Evolutionary conservation across 2,329 filamentous ascomycete genomes (phyloP), one percentile per base, ranked within the genome.

Genomic region (Penicillium brasilianum): DNA sequence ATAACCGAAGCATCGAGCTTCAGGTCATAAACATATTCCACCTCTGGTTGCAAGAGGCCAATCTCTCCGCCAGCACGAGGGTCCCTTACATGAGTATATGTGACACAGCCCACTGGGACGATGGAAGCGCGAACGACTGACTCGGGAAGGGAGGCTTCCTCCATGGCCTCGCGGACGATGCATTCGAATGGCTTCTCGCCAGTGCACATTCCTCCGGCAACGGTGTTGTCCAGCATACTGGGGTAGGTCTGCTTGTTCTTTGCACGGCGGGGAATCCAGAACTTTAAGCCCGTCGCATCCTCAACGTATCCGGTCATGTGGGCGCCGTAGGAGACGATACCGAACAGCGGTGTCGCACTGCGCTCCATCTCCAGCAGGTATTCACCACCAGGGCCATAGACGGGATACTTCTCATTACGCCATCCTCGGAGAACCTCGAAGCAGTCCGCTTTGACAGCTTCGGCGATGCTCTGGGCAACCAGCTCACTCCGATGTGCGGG

Each of bases 211-310:
- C 92, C 91, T 3, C 91, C 91, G 0, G 93, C 95, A 7, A 96
- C 95, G 1, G 93, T 93, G 76, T 98, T 99, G 77, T 99, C 95
- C 66, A 99, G 82, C 82, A 97, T 93, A n/a, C 90, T 85, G 0
- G 90, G 89, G 73, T 94, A 99, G 0, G 93, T 97, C 67, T 91
- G 87, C 81, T 98, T 99, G 60, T 82, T 85, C 54, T 82, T 82
- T 13, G 93, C 86, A 10, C 95, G 85, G 49, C 88, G 85, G 3
- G 95, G 91, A 1, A 96, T 86, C 94, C 95, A 98, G 43, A 99
- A 83, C 71, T 87, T 89, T 48, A 96, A 78, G 18, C 88, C 89
- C 55, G 78, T 70, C 32, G 74, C 76, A 41, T 83, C 80, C 22
- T 80, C 76, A 25, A 90, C 84, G 70, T 90, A 96, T 5, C 86